Conservation (phyloP, 371 early-diverging fungal genomes). For the Actinomucor elegans region DNA sequence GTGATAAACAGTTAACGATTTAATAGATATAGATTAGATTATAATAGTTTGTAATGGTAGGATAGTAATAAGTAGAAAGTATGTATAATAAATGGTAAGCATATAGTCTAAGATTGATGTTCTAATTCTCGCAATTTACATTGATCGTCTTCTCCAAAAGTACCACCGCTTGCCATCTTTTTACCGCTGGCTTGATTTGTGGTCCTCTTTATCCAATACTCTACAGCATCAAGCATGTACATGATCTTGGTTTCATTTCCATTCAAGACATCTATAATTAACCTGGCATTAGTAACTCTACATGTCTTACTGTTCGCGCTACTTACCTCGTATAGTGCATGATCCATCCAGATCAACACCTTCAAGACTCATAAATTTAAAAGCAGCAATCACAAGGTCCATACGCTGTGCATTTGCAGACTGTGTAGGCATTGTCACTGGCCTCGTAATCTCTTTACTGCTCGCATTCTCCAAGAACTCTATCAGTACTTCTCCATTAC, state of each 20-base stretch:
- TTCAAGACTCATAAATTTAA: constrained; percentile 63
- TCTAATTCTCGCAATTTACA: constrained; percentile 18
- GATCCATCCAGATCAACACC: constrained; percentile 53
- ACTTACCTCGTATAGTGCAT: constrained; percentile 55
- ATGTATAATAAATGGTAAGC: too few species aligned
- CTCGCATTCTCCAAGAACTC: constrained; percentile 51
- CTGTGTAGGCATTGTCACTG: constrained; percentile 6
- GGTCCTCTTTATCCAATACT: constrained; percentile 17
- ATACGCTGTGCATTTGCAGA: constrained; percentile 34
- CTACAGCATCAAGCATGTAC: constrained; percentile 43
- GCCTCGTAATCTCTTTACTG: constrained; percentile 39
- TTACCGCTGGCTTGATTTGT: constrained; percentile 5
- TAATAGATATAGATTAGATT: too few species aligned
- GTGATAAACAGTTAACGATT: too few species aligned
- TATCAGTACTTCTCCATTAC: constrained; percentile 50
- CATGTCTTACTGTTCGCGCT: too few species aligned
- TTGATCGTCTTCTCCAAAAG: constrained; percentile 31
- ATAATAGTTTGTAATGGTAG: too few species aligned
- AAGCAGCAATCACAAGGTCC: constrained; percentile 59
- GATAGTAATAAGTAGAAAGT: too few species aligned
- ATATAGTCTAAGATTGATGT: constrained; percentile 1
- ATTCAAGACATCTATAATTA: constrained; percentile 37
- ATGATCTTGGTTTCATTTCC: constrained; percentile 50
- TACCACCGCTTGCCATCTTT: constrained; percentile 32
- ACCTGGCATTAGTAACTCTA: neutral